Percentiles rank a stretch among this genome's conserved stretches.
phyloP scores from a whole-genome alignment of 306 rosid species.

The Prunus armeniaca region DNA sequence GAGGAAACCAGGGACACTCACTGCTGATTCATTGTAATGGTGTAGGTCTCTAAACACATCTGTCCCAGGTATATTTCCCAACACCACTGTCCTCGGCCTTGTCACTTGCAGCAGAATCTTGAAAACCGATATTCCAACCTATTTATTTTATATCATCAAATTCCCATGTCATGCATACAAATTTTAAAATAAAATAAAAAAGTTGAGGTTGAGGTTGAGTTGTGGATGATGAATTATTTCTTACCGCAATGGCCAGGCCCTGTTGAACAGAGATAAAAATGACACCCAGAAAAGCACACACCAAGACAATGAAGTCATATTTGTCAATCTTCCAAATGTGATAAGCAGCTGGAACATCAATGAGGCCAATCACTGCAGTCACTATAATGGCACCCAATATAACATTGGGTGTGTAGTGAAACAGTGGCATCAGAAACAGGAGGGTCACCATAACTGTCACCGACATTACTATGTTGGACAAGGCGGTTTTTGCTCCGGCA shows the following conservation, averaged over 20 bases:
- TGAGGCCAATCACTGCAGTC: constrained; percentile 84
- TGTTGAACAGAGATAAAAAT: constrained; percentile 72
- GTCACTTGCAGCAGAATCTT: constrained; percentile 77
- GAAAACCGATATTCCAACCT: constrained; percentile 84
- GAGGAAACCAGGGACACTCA: constrained; percentile 67
- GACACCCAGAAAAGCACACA: constrained; percentile 82
- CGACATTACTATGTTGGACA: constrained; percentile 87
- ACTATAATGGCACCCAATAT: constrained; percentile 87
- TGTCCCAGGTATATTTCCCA: constrained; percentile 86
- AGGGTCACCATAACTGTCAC: constrained; percentile 91
- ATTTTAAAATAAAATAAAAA: neutral
- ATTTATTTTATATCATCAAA: neutral
- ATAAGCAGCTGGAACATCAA: constrained; percentile 77
- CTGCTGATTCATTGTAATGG: constrained; percentile 70
- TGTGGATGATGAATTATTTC: neutral
- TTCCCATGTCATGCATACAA: neutral
- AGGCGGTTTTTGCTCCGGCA: constrained; percentile 88
- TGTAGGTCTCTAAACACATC: constrained; percentile 70
- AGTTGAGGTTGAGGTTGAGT: no score
- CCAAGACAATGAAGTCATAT: constrained; percentile 74
- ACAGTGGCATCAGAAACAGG: constrained; percentile 86
- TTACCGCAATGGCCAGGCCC: constrained; percentile 92
- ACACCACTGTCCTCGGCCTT: constrained; percentile 79
- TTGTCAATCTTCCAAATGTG: constrained; percentile 82
- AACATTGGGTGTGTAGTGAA: constrained; percentile 89